These are phyloP conservation scores for Fusarium ramigenum DNA, from an alignment of 2,329 filamentous ascomycete species.

Conservation along the genomic window DNA sequence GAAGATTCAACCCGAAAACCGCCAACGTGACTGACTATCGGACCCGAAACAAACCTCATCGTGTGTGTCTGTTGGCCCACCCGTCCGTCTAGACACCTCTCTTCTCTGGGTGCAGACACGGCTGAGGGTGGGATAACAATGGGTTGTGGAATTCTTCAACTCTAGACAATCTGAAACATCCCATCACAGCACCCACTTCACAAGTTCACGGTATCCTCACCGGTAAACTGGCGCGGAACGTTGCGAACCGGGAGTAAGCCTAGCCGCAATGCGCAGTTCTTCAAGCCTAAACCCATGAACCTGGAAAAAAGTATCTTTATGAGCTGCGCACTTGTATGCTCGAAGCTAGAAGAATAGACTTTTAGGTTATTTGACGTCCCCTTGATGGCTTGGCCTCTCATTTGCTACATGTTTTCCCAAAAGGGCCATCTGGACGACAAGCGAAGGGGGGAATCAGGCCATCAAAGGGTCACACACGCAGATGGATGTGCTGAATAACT, in stretches of 20 bases:
- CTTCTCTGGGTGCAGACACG: slow-evolving; percentile 14
- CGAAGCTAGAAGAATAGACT: slow-evolving; percentile 26
- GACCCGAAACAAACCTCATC: slow-evolving; percentile 16
- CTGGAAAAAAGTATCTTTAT: slow-evolving; percentile 6
- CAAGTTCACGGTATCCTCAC: neutral
- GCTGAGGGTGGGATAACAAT: slow-evolving; percentile 34
- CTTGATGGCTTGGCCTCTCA: neutral
- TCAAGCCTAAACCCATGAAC: slow-evolving; percentile 13
- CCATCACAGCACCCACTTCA: neutral
- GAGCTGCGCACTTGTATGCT: neutral
- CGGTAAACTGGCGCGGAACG: slow-evolving; percentile 5
- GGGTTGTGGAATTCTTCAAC: slow-evolving; percentile 17
- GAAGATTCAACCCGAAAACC: slow-evolving; percentile 12
- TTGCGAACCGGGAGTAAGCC: slow-evolving; percentile 27
- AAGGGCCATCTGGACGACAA: slow-evolving; percentile 12
- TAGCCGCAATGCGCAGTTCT: neutral
- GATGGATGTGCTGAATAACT: slow-evolving; percentile 6
- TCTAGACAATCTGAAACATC: slow-evolving; percentile 28
- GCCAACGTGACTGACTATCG: slow-evolving; percentile 32
- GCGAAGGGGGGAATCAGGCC: slow-evolving; percentile 21
- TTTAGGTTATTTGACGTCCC: slow-evolving; percentile 29
- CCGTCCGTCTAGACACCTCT: slow-evolving; percentile 28
- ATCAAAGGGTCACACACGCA: slow-evolving; percentile 29
- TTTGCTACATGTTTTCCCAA: slow-evolving; percentile 19
- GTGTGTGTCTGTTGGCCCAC: slow-evolving; percentile 33